These are phyloP conservation scores for Baudoinia panamericana DNA, from an alignment of 495 filamentous ascomycete species.

Conservation along the genomic window DNA sequence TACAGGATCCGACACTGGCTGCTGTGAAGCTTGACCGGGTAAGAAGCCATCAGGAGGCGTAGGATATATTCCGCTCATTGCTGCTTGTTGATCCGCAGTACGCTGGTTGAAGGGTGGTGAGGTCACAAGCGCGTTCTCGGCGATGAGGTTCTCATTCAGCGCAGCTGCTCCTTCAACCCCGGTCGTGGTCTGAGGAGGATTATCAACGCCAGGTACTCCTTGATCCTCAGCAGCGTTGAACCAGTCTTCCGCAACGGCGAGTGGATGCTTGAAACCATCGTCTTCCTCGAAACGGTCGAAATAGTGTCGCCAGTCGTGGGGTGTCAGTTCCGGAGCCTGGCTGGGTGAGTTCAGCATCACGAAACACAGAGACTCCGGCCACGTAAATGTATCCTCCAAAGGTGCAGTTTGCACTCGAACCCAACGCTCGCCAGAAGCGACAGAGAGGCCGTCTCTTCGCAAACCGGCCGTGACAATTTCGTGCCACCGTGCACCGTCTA, in stretches of 20 bases:
- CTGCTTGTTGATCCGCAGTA: conserved; percentile 16
- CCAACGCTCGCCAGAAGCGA: conserved; percentile 1
- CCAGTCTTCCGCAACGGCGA: conserved; percentile 61
- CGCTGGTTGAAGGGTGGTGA: conserved; percentile 20
- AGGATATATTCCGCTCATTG: conserved; percentile 60
- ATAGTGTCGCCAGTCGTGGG: conserved; percentile 19
- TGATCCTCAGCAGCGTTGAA: conserved; percentile 36
- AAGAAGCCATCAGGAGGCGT: conserved; percentile 71
- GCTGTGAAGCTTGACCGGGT: conserved; percentile 6
- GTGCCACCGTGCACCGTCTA: background rate
- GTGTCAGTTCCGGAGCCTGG: too few species aligned
- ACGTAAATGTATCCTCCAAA: background rate
- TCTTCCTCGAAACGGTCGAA: conserved; percentile 12
- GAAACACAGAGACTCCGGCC: conserved; percentile 7
- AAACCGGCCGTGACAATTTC: background rate
- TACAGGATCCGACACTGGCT: background rate
- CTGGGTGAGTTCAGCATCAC: background rate
- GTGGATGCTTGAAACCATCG: conserved; percentile 38
- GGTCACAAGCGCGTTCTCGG: conserved; percentile 7
- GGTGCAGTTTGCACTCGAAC: background rate
- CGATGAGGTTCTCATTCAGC: background rate
- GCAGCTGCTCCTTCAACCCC: conserved; percentile 3
- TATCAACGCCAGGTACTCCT: conserved; percentile 27
- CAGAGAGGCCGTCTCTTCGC: background rate
- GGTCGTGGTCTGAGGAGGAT: too few species aligned